These are phyloP conservation scores for Alloteropsis semialata DNA, from an alignment of 176 grass and related monocot genomes.

Conservation along the genomic window DNA sequence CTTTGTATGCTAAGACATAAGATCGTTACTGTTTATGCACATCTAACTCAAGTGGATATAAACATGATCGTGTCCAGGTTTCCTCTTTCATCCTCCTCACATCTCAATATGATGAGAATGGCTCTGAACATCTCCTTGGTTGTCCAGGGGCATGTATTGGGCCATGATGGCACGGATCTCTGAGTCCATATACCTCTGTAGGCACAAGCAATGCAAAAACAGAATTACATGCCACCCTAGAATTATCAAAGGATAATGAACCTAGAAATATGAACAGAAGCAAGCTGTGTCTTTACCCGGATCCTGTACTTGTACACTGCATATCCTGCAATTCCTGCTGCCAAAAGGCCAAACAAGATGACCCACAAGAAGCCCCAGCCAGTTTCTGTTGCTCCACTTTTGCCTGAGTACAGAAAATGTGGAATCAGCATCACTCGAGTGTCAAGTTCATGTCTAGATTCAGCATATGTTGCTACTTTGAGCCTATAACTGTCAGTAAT, in stretches of 20 bases:
- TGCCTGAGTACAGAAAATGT: slow-evolving; percentile 45
- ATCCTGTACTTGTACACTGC: slow-evolving; percentile 95
- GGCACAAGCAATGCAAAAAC: neutral
- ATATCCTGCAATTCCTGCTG: slow-evolving; percentile 69
- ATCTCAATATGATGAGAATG: slow-evolving; percentile 60
- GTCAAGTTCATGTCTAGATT: neutral
- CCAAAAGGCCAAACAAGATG: slow-evolving; percentile 65
- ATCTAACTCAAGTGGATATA: slow-evolving; percentile 2
- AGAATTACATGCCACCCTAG: slow-evolving; percentile 12
- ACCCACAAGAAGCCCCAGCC: slow-evolving; percentile 92
- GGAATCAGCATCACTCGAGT: slow-evolving; percentile 8
- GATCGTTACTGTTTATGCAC: neutral
- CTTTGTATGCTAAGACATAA: neutral
- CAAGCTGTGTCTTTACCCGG: slow-evolving; percentile 42
- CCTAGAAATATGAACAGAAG: neutral
- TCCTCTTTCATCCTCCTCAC: slow-evolving; percentile 25
- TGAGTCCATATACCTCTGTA: slow-evolving; percentile 87
- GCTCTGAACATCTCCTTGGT: slow-evolving; percentile 55
- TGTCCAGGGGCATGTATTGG: slow-evolving; percentile 84
- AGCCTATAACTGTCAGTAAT: neutral
- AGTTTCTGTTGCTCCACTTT: slow-evolving; percentile 45
- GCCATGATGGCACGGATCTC: slow-evolving; percentile 93
- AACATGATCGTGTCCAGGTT: neutral
- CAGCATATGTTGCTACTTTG: slow-evolving; percentile 2
- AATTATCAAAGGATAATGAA: neutral